Evolutionary conservation across 176 grass and related monocot genomes (phyloP), one percentile per base, ranked within the genome.

Genomic region (Aechmea fasciata): DNA sequence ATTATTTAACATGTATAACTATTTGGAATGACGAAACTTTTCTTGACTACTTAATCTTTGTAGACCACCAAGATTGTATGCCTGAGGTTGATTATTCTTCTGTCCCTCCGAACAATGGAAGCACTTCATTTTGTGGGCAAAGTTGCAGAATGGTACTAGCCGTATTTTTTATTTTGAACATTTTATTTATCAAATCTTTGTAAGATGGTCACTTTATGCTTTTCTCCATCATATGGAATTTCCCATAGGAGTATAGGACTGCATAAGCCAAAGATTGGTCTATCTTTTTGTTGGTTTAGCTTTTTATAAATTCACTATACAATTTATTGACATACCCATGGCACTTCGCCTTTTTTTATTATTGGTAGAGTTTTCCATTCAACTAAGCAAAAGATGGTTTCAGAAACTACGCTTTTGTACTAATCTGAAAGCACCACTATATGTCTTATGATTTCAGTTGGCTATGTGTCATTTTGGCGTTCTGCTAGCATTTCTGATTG

Each of bases 1-100:
- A 49, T 65, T 70, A 24, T 68, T 59, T 48, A n/a, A 18, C 13
- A n/a, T 23, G 23, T 2, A 11, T n/a, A 61, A 63, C 8, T 5
- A 74, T 49, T 50, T 51, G 51, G 2, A 49, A 26, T 69, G 47
- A 78, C 51, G 6, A 50, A 50, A 70, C 29, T 82, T 26, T 69
- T 69, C 80, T 64, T 65, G 51, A 66, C 63, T 71, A 57, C 49
- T 48, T 49, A 19, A 48, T 71, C 71, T 76, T 77, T 83, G 53
- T 74, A 96, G 91, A 96, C 74, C 91, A 96, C 65, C 59, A 83
- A 81, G 65, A 49, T 83, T 96, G 91, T 88, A 64, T 79, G 63
- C 72, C 68, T 52, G 80, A 74, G 68, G 49, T 14, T 9, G 83
- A 91, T 26, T 15, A 70, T 63, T 11, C 70, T 71, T 71, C 47